A percentile compares a stretch with the other conserved stretches of the same genome.
Evolutionary conservation across 208 protist species (phyloP).

Genomic region (Acanthamoeba royreba): DNA sequence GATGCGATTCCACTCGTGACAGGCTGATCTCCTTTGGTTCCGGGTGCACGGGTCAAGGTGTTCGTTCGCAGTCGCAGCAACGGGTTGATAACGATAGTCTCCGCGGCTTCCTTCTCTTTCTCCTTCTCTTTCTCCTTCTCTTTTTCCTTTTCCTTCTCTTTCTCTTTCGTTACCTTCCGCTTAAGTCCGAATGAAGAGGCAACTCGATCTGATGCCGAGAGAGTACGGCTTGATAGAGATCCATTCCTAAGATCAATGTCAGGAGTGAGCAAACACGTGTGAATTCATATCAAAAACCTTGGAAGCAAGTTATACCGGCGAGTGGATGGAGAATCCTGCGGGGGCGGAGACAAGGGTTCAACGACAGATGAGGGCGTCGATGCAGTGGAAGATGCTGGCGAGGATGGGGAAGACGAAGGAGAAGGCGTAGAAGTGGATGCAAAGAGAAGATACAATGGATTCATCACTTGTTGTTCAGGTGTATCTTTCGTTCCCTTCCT

Average conservation of each 20-base stretch:
- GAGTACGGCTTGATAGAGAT: background rate
- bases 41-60: background rate
- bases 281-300: too few species aligned
- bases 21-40: background rate
- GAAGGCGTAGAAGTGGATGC: background rate
- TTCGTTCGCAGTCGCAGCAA: background rate
- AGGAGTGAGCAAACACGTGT: background rate
- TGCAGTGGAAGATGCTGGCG: background rate
- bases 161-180: background rate
- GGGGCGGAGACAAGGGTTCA: too few species aligned
- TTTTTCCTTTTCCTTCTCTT: background rate
- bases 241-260: too few species aligned
- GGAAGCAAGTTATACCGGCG: too few species aligned
- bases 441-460: background rate
- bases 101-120: background rate
- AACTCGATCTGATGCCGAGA: background rate
- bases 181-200: background rate
- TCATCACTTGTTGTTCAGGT: constrained; percentile 10
- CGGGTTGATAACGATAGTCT: background rate
- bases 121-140: background rate
- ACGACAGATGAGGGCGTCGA: background rate
- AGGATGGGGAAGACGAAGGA: background rate
- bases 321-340: too few species aligned
- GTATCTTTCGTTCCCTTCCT: background rate
- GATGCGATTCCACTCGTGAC: background rate